phyloP scores from a whole-genome alignment of 208 protist genomes.

The Acanthamoeba lenticulata region DNA sequence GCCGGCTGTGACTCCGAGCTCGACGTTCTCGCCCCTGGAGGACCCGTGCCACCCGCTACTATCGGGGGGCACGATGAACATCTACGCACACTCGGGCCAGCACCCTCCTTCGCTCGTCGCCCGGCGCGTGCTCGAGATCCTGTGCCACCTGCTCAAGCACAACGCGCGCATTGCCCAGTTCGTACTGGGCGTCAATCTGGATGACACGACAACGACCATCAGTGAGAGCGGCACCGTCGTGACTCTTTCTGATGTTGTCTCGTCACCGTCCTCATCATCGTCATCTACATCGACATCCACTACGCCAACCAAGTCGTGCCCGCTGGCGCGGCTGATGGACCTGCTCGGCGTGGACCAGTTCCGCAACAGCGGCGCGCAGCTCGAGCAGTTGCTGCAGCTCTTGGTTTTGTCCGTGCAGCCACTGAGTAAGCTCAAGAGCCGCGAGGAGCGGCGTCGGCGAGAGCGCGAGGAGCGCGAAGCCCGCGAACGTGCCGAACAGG shows the following conservation, averaged over 20 bases:
- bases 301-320: constrained; percentile 23
- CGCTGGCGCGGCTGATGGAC: constrained; percentile 45
- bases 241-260: too few species aligned
- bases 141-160: constrained; percentile 64
- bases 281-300: not conserved
- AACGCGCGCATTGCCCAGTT: constrained; percentile 63
- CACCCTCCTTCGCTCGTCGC: constrained; percentile 56
- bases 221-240: too few species aligned
- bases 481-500: not conserved
- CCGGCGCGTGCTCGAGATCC: constrained; percentile 52
- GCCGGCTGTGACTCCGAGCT: constrained; percentile 6
- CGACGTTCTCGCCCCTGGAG: constrained; percentile 57
- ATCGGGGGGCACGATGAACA: constrained; percentile 49
- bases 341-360: constrained; percentile 59
- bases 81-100: constrained; percentile 46
- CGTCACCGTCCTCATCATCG: not conserved
- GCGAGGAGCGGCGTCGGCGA: not conserved
- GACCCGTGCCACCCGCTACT: constrained; percentile 45
- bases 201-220: not conserved
- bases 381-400: constrained; percentile 51
- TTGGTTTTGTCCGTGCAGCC: constrained; percentile 52
- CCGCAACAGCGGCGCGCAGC: constrained; percentile 60
- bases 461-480: not conserved
- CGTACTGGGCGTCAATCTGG: constrained; percentile 14
- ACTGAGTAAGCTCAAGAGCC: constrained; percentile 26